Base-by-base conservation (phyloP, 2,329 filamentous ascomycete species). In the Endoconidiophora polonica region DNA sequence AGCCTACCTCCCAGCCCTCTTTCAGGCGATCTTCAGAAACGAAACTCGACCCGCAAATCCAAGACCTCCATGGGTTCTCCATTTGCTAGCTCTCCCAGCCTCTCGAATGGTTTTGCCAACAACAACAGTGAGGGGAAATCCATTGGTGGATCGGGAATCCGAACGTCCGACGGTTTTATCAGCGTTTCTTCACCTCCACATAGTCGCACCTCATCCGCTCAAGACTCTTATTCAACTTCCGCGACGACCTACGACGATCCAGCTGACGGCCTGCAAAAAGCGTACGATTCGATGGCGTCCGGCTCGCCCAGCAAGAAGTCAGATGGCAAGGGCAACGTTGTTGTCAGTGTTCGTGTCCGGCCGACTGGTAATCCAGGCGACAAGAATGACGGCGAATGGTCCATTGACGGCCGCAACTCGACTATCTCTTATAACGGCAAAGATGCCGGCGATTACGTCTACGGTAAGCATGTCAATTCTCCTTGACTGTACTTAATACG, bases 291-390 rank as follows among this genome's bases (percentile, higher is more conserved):
- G 12, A 63, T 60, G 46, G 56, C 61, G 22, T 59, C 60, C 46
- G 57, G 57, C 29, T 55, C 59, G 23, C 55, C 60, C 39, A 68
- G 66, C 55, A 79, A 67, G 62, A 70, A 77, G 58, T 58, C 63
- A 2, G 87, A 95, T 58, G 77, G 74, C 50, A 96, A 94, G 63
- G 91, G 91, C 47, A 98, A 98, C 60, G 90, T 98, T 12, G 66
- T 96, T 54, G 90, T 98, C 57, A 96, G 91, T 61, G 88, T 98
- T 37, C 78, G 91, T 60, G 88, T 96, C 40, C 77, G 91, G 29
- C 91, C 91, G 26, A 88, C 95, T 66, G 73, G 77, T 3, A 76
- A 72, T 22, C 76, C 73, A 49, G 76, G 76, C 42, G 69, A 71
- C 52, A 64, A 76, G 52, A 67, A 76, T 5, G 84, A 91, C 54